Evolutionary conservation across 495 filamentous ascomycete genomes (phyloP).

Genomic region (Trichocladium uniseriatum): DNA sequence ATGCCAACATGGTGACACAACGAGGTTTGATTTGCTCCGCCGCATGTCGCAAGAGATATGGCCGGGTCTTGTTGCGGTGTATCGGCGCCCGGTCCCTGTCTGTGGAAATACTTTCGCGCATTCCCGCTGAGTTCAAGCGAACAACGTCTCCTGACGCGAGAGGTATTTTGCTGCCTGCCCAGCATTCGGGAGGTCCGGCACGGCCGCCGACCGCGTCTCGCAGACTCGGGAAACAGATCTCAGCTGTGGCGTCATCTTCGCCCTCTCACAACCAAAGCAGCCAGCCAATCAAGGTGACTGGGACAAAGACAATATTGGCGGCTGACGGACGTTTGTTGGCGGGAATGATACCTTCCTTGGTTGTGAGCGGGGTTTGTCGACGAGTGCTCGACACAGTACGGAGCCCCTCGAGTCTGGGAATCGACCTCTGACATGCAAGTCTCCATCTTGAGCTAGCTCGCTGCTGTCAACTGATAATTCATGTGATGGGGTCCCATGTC

Average conservation of each 20-base stretch:
- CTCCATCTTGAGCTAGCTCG: neutral
- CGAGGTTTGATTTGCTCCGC: slow-evolving; percentile 4
- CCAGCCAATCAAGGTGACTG: slow-evolving; percentile 22
- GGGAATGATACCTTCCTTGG: neutral
- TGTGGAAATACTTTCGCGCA: too few relatives aligned
- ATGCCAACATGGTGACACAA: neutral
- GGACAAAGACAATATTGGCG: slow-evolving; percentile 12
- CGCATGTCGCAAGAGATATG: neutral
- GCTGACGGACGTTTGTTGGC: slow-evolving; percentile 11
- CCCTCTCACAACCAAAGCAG: slow-evolving; percentile 12
- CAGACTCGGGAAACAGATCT: slow-evolving; percentile 11
- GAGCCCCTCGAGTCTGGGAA: neutral
- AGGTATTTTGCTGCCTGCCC: neutral
- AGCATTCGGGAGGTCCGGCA: neutral
- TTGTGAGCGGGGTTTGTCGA: neutral
- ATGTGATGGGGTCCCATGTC: neutral
- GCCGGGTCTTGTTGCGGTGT: too few relatives aligned
- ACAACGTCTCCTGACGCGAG: neutral
- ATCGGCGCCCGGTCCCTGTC: too few relatives aligned
- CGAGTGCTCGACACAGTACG: neutral
- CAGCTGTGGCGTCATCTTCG: slow-evolving; percentile 37
- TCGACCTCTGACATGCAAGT: slow-evolving; percentile 3
- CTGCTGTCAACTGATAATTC: neutral
- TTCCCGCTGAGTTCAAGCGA: too few relatives aligned
- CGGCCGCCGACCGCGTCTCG: slow-evolving; percentile 1